Evolutionary conservation across 73 alveolate species (phyloP), one percentile per base, ranked within the genome.

Genomic region (Stentor coeruleus): DNA sequence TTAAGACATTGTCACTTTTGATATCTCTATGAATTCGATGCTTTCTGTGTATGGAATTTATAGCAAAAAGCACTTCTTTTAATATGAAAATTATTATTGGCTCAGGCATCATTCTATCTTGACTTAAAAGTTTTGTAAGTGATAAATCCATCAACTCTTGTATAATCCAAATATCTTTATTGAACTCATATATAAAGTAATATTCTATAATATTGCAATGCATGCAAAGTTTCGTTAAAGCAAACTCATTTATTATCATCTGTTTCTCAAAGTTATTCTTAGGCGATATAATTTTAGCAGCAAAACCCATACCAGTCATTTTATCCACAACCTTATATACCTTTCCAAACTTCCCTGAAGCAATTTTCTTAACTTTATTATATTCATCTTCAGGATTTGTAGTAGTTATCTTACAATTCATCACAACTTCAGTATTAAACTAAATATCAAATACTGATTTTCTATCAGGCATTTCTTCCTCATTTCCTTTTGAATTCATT

Each of bases 11-110:
- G 4, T 97, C 92, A 26, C 93, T 93, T 91, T 94, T 94, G 33
- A 94, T 87, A 87, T 94, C 99, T 74, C 99, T 72, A 85, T 94
- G 99, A 42, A 94, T 89, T 66, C 80, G 85, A 79, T 77, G 88
- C 39, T 33, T 26, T 20, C 40, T 28, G 59, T 86, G 92, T 26
- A 86, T 57, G 42, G 73, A 81, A 3, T 40, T 39, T 3, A 86
- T 3, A 30, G 87, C 92, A 74, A 49, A n/a, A 1, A 86, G 87
- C 3, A 42, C 87, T 40, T 86, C 58, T 20, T 38, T 35, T 4
- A 55, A 74, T 3, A 86, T 84, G 73, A 41, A 86, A 38, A 77
- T 58, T 3, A 86, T 74, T 3, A 75, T 20, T n/a, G 59, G 37
- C 35, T 37, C 83, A 3, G 39, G 57, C 60, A 42, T 20, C n/a